phyloP scores from a whole-genome alignment of 2,329 filamentous ascomycete species.

The Stemphylium beticola region DNA sequence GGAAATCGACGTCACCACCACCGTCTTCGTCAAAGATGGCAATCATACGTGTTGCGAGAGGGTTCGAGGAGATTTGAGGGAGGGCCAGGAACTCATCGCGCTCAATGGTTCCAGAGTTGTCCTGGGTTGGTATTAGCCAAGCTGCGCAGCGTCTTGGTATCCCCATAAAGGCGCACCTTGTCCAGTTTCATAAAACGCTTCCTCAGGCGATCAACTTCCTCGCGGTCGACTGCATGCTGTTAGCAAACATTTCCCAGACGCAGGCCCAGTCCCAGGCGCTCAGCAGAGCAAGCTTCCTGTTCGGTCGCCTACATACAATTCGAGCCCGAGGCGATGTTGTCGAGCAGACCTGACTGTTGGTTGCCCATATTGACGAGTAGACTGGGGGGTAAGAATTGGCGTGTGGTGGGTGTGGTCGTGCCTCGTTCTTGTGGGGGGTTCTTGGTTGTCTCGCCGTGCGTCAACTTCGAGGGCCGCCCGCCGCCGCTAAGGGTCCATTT shows the following conservation, averaged over 20 bases:
- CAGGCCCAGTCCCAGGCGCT: constrained; percentile 31
- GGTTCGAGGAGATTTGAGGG: constrained; percentile 97
- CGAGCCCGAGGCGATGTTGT: constrained; percentile 93
- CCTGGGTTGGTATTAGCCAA: constrained; percentile 59
- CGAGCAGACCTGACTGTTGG: constrained; percentile 73
- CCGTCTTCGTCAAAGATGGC: constrained; percentile 99
- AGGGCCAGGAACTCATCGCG: constrained; percentile 97
- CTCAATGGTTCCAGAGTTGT: constrained; percentile 97
- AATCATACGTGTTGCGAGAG: constrained; percentile 97
- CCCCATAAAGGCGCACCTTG: constrained; percentile 67
- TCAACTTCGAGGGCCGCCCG: constrained; percentile 26
- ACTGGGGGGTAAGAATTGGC: constrained; percentile 13
- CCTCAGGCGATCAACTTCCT: constrained; percentile 92
- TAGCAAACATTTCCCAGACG: constrained; percentile 38
- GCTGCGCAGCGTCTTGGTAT: neutral
- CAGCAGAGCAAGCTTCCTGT: constrained; percentile 23
- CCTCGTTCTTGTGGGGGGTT: constrained; percentile 26
- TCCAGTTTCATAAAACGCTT: constrained; percentile 99
- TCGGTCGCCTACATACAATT: constrained; percentile 72
- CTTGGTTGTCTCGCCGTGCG: constrained; percentile 6
- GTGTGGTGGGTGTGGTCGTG: constrained; percentile 22
- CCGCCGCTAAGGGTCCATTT: constrained; percentile 23
- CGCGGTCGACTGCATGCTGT: constrained; percentile 77
- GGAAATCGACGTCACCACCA: constrained; percentile 96
- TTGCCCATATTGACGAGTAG: constrained; percentile 55